Conservation (phyloP, 306 rosid genomes). For the Quercus gilva region DNA sequence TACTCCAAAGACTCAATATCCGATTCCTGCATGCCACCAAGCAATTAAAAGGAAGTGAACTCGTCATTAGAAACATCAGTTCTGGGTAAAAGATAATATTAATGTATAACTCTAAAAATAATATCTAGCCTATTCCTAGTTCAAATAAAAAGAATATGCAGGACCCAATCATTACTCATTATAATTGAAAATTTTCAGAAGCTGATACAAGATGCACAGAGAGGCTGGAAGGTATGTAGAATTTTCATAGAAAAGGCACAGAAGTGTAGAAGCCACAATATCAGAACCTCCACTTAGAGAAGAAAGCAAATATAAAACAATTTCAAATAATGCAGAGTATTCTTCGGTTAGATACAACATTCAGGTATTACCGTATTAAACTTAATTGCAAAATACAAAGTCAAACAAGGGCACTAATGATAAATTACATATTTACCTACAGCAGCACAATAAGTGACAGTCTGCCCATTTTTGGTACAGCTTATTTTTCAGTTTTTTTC, state of each 20-base stretch:
- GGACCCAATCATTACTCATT: not conserved
- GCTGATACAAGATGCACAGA: slow-evolving; percentile 8
- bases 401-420: not conserved
- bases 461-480: too few relatives aligned
- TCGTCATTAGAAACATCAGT: not conserved
- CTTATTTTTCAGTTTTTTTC: too few relatives aligned
- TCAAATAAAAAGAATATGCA: not conserved
- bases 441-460: not conserved
- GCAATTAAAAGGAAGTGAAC: slow-evolving; percentile 15
- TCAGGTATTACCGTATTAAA: not conserved
- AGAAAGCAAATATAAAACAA: not conserved
- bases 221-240: not conserved
- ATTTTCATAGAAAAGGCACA: not conserved
- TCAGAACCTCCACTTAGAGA: not conserved
- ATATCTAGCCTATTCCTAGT: slow-evolving; percentile 2
- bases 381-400: not conserved
- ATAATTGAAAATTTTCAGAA: slow-evolving; percentile 10
- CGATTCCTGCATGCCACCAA: slow-evolving; percentile 68
- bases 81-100: slow-evolving; percentile 4
- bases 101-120: not conserved
- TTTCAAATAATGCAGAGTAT: slow-evolving; percentile 13
- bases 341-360: not conserved
- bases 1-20: slow-evolving; percentile 83
- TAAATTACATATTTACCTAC: not conserved
- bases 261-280: not conserved